These are phyloP conservation scores for Boletus vinaceobasis DNA, from an alignment of 768 basidiomycete species.

Conservation along the genomic window DNA sequence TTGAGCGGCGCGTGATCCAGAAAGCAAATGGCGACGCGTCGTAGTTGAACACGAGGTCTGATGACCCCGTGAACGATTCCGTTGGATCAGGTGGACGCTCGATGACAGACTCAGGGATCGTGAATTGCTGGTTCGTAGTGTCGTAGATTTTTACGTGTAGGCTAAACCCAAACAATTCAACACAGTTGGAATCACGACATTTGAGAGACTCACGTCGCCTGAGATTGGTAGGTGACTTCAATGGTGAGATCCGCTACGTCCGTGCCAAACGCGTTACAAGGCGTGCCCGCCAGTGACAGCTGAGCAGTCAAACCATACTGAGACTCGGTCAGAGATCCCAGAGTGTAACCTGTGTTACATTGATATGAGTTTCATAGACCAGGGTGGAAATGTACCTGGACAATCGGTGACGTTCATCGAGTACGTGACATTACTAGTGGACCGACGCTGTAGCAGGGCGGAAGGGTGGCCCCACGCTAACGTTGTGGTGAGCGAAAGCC, in stretches of 20 bases:
- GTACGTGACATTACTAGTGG: conserved; percentile 1
- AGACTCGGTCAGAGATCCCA: conserved; percentile 43
- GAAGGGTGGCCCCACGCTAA: conserved; percentile 5
- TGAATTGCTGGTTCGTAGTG: conserved; percentile 58
- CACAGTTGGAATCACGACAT: not conserved
- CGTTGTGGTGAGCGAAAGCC: conserved; percentile 4
- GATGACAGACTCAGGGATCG: conserved; percentile 55
- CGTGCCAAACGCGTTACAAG: conserved; percentile 64
- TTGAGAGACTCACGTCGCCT: conserved; percentile 38
- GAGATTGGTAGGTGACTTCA: conserved; percentile 62
- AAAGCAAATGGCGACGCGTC: conserved; percentile 66
- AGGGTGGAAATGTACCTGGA: conserved; percentile 22
- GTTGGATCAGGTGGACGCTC: conserved; percentile 39
- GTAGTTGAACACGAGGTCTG: conserved; percentile 71
- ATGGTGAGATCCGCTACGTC: conserved; percentile 61
- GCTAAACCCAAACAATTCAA: conserved; percentile 31
- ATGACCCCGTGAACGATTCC: conserved; percentile 35
- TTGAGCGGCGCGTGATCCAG: conserved; percentile 71
- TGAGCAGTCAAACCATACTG: conserved; percentile 51
- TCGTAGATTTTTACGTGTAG: conserved; percentile 70
- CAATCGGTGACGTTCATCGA: conserved; percentile 32
- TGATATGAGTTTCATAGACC: not conserved
- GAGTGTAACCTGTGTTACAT: conserved; percentile 47
- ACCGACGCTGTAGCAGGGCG: conserved; percentile 5
- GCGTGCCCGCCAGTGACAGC: conserved; percentile 49